Evolutionary conservation across 1,284 basidiomycete species (phyloP).

Genomic region (Cronartium ribicola): DNA sequence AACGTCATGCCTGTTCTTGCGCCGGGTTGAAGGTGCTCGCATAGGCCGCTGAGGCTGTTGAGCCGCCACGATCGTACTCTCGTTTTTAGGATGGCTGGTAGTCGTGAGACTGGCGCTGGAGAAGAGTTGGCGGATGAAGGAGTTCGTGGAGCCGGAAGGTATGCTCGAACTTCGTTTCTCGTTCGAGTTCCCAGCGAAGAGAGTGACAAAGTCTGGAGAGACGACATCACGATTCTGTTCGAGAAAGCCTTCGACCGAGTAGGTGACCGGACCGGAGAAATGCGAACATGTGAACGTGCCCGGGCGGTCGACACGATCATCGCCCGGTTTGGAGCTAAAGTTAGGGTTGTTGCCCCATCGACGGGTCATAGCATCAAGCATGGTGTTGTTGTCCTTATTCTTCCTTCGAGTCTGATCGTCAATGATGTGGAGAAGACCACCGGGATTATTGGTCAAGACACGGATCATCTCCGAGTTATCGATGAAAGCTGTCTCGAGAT

Average conservation of each 20-base stretch:
- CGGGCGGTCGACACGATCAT: constrained; percentile 63
- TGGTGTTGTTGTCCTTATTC: constrained; percentile 87
- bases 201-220: constrained; percentile 85
- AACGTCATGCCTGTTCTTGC: constrained; percentile 62
- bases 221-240: constrained; percentile 83
- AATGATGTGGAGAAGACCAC: constrained; percentile 92
- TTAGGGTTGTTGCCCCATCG: constrained; percentile 88
- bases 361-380: constrained; percentile 90
- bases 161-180: constrained; percentile 48
- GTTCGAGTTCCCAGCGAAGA: constrained; percentile 63
- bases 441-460: constrained; percentile 77
- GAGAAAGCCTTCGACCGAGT: constrained; percentile 82
- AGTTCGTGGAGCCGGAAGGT: constrained; percentile 71
- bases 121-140: constrained; percentile 87
- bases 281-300: constrained; percentile 91
- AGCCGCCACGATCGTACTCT: constrained; percentile 88
- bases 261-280: constrained; percentile 83
- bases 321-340: constrained; percentile 64
- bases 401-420: constrained; percentile 84
- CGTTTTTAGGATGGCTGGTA: constrained; percentile 80
- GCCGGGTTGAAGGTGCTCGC: constrained; percentile 78
- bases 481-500: constrained; percentile 66
- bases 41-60: constrained; percentile 89
- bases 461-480: constrained; percentile 87
- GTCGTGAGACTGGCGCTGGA: constrained; percentile 80